These are phyloP conservation scores for Trametes hirsuta DNA, from an alignment of 1,284 basidiomycete species.

Conservation along the genomic window DNA sequence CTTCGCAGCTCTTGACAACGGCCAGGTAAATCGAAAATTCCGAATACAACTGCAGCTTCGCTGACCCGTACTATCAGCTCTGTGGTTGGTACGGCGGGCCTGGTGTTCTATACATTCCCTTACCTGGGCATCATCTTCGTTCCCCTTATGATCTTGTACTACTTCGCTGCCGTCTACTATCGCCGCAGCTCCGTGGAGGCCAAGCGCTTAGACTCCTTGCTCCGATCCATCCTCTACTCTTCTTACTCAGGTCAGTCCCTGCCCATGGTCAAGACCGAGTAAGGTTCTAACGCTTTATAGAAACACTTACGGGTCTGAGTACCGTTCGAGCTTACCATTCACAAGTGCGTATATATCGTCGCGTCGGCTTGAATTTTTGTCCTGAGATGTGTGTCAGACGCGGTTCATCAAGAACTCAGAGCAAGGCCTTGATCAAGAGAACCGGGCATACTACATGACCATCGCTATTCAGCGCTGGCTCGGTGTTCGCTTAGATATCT, in stretches of 20 bases:
- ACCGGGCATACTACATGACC: conserved; percentile 81
- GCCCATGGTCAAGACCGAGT: not conserved
- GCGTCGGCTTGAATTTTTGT: not conserved
- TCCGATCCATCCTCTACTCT: conserved; percentile 67
- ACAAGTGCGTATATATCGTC: conserved; percentile 28
- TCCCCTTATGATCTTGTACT: conserved; percentile 55
- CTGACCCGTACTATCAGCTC: conserved; percentile 9
- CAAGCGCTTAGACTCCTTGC: conserved; percentile 71
- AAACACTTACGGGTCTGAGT: conserved; percentile 64
- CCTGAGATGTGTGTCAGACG: conserved; percentile 16
- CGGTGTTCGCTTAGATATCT: conserved; percentile 61
- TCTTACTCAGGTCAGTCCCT: conserved; percentile 45
- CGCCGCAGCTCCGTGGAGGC: conserved; percentile 63
- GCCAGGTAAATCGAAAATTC: conserved; percentile 33
- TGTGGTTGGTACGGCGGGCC: conserved; percentile 56
- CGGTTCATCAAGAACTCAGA: conserved; percentile 52
- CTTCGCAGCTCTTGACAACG: conserved; percentile 47
- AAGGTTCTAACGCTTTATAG: conserved; percentile 35
- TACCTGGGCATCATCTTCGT: conserved; percentile 63
- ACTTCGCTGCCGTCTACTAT: conserved; percentile 52
- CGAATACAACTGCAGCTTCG: not conserved
- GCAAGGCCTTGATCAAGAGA: conserved; percentile 61
- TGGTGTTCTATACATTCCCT: conserved; percentile 69
- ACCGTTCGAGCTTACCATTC: conserved; percentile 68
- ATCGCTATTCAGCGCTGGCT: conserved; percentile 68